A percentile compares a stretch with the other conserved stretches of the same genome.
Conservation (phyloP, 2,329 filamentous ascomycete species). For the Fusarium agapanthi region DNA sequence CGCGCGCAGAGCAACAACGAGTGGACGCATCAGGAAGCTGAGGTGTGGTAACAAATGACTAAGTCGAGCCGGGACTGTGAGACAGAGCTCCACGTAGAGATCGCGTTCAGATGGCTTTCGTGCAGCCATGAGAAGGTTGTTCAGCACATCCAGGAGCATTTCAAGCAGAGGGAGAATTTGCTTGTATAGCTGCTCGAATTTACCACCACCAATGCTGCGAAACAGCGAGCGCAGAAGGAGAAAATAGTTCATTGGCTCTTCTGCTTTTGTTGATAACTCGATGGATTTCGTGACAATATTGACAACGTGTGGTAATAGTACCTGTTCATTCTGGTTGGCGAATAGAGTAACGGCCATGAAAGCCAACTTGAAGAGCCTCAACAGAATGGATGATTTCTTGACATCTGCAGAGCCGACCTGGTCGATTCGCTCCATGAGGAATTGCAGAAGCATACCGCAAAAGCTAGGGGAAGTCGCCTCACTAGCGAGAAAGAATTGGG, state of each 20-base stretch:
- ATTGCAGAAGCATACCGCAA: slow-evolving; percentile 96
- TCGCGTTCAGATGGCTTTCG: slow-evolving; percentile 91
- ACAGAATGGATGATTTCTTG: slow-evolving; percentile 89
- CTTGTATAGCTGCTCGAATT: slow-evolving; percentile 98
- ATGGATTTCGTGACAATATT: slow-evolving; percentile 98
- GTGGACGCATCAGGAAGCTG: slow-evolving; percentile 94
- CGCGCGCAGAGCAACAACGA: slow-evolving; percentile 93
- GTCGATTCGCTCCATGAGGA: slow-evolving; percentile 95
- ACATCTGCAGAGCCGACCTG: slow-evolving; percentile 93
- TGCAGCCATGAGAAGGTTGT: slow-evolving; percentile 90
- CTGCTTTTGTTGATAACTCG: slow-evolving; percentile 91
- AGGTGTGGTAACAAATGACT: slow-evolving; percentile 95
- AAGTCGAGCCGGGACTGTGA: slow-evolving; percentile 92
- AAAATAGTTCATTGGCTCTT: slow-evolving; percentile 99
- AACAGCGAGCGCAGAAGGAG: slow-evolving; percentile 91
- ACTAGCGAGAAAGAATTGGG: slow-evolving; percentile 98
- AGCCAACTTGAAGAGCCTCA: slow-evolving; percentile 95
- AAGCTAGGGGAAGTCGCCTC: slow-evolving; percentile 98
- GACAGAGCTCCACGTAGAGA: slow-evolving; percentile 94
- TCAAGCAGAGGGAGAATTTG: slow-evolving; percentile 95
- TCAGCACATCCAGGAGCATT: slow-evolving; percentile 97
- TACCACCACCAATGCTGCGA: slow-evolving; percentile 93
- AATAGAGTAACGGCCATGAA: slow-evolving; percentile 99
- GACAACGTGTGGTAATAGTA: slow-evolving; percentile 93
- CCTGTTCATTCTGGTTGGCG: slow-evolving; percentile 91